These are phyloP conservation scores for Phlyctochytrium arcticum DNA, from an alignment of 192 early-diverging fungal genomes.

Conservation along the genomic window DNA sequence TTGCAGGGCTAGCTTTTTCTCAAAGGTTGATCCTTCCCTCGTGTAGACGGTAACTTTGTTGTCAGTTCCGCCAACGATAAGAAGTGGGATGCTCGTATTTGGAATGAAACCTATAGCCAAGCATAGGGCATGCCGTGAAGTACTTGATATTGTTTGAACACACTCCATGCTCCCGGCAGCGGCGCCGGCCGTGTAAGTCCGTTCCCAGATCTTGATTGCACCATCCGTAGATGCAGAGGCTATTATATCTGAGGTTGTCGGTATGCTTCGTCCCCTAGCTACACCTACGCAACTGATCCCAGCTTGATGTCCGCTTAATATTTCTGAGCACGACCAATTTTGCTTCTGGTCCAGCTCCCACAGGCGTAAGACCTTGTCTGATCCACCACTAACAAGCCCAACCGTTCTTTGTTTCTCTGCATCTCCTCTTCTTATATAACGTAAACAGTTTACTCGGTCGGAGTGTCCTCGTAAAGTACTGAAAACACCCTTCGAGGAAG, in stretches of 20 bases:
- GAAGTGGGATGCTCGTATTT: slow-evolving; percentile 52
- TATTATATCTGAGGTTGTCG: slow-evolving; percentile 48
- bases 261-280: slow-evolving; percentile 42
- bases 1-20: slow-evolving; percentile 56
- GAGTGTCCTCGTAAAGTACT: slow-evolving; percentile 73
- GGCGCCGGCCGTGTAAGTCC: too few species aligned
- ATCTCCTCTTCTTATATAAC: slow-evolving; percentile 59
- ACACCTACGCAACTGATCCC: slow-evolving; percentile 65
- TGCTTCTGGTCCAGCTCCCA: too few species aligned
- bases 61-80: slow-evolving; percentile 85
- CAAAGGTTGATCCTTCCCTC: slow-evolving; percentile 47
- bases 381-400: slow-evolving; percentile 72
- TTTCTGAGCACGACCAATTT: slow-evolving; percentile 24
- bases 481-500: background rate
- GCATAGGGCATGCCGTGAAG: slow-evolving; percentile 62
- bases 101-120: slow-evolving; percentile 69
- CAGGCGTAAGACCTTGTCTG: slow-evolving; percentile 70
- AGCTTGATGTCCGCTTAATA: slow-evolving; percentile 63
- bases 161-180: slow-evolving; percentile 36
- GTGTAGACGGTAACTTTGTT: slow-evolving; percentile 66
- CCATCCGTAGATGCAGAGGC: slow-evolving; percentile 70
- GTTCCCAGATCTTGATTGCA: slow-evolving; percentile 66
- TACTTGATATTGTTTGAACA: slow-evolving; percentile 67
- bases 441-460: slow-evolving; percentile 70
- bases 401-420: slow-evolving; percentile 40